A percentile compares a stretch with the other conserved stretches of the same genome.
Evolutionary conservation across 805 yeast genomes (phyloP).

Genomic region (Komagataella populi): DNA sequence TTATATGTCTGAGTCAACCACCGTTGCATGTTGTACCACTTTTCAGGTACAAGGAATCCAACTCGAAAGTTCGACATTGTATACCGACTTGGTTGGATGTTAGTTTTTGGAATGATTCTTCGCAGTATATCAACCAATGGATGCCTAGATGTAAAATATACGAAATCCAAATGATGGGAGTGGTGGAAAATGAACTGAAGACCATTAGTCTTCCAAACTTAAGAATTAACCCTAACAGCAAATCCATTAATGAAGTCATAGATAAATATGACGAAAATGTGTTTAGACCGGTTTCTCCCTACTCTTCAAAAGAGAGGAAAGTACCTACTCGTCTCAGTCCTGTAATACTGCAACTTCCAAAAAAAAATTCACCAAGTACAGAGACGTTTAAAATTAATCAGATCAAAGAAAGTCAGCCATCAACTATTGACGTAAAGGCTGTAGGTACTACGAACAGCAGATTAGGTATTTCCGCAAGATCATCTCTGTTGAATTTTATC

Average conservation of each 20-base stretch:
- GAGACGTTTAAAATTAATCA: not conserved
- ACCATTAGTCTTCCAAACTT: conserved; percentile 55
- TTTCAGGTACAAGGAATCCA: conserved; percentile 51
- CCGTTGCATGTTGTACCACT: conserved; percentile 90
- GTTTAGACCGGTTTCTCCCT: conserved; percentile 18
- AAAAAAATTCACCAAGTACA: not conserved
- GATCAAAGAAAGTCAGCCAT: conserved; percentile 3
- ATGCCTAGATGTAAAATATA: conserved; percentile 90
- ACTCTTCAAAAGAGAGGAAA: not conserved
- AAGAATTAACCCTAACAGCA: conserved; percentile 16
- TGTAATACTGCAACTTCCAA: not conserved
- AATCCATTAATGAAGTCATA: conserved; percentile 47
- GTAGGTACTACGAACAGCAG: conserved; percentile 21
- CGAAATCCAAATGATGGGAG: conserved; percentile 96
- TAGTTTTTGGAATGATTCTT: conserved; percentile 68
- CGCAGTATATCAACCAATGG: conserved; percentile 48
- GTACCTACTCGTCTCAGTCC: not conserved
- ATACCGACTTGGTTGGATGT: conserved; percentile 95
- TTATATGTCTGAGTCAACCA: conserved; percentile 78
- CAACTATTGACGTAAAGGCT: conserved; percentile 19
- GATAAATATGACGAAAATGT: conserved; percentile 48
- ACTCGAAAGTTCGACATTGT: conserved; percentile 45
- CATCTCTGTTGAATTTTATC: conserved; percentile 21
- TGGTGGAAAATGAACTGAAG: conserved; percentile 81
- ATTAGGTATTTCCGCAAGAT: conserved; percentile 23